Percentiles rank a stretch among this genome's conserved stretches.
phyloP scores from a whole-genome alignment of 805 yeast species.

The Grigorovia yakushimaensis region DNA sequence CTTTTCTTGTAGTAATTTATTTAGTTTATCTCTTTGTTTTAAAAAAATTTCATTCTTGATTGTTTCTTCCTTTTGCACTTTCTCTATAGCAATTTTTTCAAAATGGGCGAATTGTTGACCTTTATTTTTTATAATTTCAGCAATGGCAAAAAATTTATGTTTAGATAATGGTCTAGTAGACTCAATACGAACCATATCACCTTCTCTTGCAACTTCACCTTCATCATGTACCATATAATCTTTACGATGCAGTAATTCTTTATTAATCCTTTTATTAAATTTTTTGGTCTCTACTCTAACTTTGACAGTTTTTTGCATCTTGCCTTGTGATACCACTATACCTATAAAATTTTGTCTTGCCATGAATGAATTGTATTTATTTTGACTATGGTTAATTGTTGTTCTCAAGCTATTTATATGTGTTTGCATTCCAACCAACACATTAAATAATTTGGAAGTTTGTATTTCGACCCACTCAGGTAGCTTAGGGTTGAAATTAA shows the following conservation, averaged over 20 bases:
- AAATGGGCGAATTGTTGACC: conserved; percentile 87
- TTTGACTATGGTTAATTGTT: no score
- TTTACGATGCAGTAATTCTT: conserved; percentile 66
- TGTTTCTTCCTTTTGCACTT: conserved; percentile 60
- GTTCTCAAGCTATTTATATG: no score
- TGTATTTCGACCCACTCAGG: not conserved
- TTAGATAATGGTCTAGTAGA: conserved; percentile 78
- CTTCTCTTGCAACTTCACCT: conserved; percentile 82
- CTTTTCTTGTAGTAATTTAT: conserved; percentile 11
- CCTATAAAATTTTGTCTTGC: conserved; percentile 88
- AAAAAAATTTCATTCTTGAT: conserved; percentile 41
- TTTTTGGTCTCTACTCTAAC: conserved; percentile 75
- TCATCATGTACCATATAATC: conserved; percentile 92
- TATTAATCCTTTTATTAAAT: conserved; percentile 62
- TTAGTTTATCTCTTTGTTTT: conserved; percentile 33
- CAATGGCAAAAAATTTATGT: conserved; percentile 78
- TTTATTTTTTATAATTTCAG: conserved; percentile 78
- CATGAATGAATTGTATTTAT: conserved; percentile 34
- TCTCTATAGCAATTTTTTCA: conserved; percentile 59
- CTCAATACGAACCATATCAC: conserved; percentile 91
- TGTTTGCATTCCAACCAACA: no score
- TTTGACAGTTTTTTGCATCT: conserved; percentile 91
- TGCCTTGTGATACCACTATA: conserved; percentile 89
- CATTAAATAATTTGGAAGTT: no score
- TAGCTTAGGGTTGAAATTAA: not conserved